Evolutionary conservation across 352 stramenopile genomes (phyloP), one percentile per base, ranked within the genome.

Genomic region (Phytophthora meadii): DNA sequence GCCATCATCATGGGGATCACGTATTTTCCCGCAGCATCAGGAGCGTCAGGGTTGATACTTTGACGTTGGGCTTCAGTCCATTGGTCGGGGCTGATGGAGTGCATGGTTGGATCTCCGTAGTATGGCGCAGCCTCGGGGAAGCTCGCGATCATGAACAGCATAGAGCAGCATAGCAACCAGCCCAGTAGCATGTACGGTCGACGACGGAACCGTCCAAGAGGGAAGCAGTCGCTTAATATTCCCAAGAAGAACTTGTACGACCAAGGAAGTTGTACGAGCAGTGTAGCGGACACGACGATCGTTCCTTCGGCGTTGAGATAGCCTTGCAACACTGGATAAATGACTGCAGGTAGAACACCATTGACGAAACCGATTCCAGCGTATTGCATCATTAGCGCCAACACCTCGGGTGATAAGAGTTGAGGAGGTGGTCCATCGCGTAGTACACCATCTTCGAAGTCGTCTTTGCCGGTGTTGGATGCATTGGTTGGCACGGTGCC

Each of bases 1-100:
- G 81, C 78, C 27, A 91, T 58, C 80, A 88, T 88, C 80, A 89
- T 88, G 9, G 70, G 74, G 19, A 89, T 65, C 30, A 90, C 70
- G 42, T 83, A 87, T 40, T 76, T 72, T 7, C 68, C 69, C 0
- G 75, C 79, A 2, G 67, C 61, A 60, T 83, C 63, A 3, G 71
- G 68, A 3, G 79, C 74, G 5, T 47, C 27, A 1, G 47, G 11
- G 55, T 88, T 86, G 59, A 86, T 72, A 19, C 41, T 80, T 14
- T 54, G 47, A 25, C 41, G 50, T 41, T 79, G 59, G 2, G 49
- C 63, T 5, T 55, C 36, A 0, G 72, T 79, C 63, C 68, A 77
- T 39, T 72, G 10, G 5, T 66, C 57, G 1, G 54, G 54, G 28
- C 48, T 74, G 39, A 59, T 74, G 32, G n/a, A 67, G 32, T 65